Conservation (phyloP, 1,284 basidiomycete species). For the Singerocomus inundabilis region DNA sequence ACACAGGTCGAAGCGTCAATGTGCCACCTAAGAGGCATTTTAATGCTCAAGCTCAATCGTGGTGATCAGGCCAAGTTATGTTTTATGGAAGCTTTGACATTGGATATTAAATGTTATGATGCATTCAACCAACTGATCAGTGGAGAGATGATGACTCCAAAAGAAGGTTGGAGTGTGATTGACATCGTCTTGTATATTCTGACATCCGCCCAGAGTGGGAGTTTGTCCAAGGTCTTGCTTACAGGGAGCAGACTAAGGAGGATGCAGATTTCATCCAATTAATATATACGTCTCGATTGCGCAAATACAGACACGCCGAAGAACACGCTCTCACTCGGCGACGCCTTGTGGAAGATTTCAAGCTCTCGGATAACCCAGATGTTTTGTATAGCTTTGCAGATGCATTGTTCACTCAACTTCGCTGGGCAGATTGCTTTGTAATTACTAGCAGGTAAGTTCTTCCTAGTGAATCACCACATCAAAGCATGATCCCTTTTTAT, state of each 20-base stretch:
- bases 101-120: conserved; percentile 98
- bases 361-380: conserved; percentile 87
- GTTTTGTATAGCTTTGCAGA: conserved; percentile 92
- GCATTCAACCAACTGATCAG: conserved; percentile 89
- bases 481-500: conserved; percentile 5
- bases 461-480: background rate
- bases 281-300: conserved; percentile 88
- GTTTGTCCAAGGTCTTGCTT: conserved; percentile 85
- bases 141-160: conserved; percentile 90
- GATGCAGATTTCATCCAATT: conserved; percentile 89
- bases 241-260: conserved; percentile 78
- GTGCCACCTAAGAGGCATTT: conserved; percentile 88
- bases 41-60: conserved; percentile 93
- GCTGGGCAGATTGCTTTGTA: conserved; percentile 91
- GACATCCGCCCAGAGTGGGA: conserved; percentile 76
- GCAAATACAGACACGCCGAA: conserved; percentile 83
- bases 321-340: conserved; percentile 79
- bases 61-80: conserved; percentile 87
- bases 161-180: conserved; percentile 67
- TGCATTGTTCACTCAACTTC: conserved; percentile 82
- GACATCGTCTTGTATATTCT: background rate
- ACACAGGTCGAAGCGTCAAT: conserved; percentile 89
- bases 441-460: conserved; percentile 74
- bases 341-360: conserved; percentile 74
- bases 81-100: conserved; percentile 91